Evolutionary conservation across 2,329 filamentous ascomycete genomes (phyloP).

Genomic region (Cylindrodendrum hubeiense): DNA sequence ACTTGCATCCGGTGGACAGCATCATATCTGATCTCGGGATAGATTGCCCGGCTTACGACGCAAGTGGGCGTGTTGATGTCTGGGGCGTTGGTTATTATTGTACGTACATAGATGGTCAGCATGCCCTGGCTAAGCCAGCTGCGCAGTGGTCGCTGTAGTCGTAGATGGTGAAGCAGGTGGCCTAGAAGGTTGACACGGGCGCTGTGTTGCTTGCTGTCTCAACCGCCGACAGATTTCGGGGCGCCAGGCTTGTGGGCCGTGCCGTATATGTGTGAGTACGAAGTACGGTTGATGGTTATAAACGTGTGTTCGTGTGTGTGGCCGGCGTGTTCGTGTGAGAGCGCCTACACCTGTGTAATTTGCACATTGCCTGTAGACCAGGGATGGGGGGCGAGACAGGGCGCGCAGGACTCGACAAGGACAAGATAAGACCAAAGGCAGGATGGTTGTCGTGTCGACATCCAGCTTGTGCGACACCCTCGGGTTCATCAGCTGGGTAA

Average conservation of each 20-base stretch:
- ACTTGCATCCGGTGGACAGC: background rate
- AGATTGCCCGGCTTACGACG: background rate
- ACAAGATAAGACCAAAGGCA: conserved; percentile 15
- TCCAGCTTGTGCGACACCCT: conserved; percentile 16
- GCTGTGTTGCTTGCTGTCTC: conserved; percentile 5
- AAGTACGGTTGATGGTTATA: background rate
- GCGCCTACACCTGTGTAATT: conserved; percentile 4
- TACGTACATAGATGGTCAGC: background rate
- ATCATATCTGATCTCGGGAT: background rate
- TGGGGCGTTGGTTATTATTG: background rate
- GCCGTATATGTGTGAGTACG: background rate
- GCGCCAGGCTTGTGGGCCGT: background rate
- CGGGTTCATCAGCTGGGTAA: conserved; percentile 15
- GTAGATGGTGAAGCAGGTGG: background rate
- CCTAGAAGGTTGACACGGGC: background rate
- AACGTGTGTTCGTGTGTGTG: background rate
- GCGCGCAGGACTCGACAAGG: conserved; percentile 7
- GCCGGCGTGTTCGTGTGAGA: conserved; percentile 3
- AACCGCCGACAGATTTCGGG: conserved; percentile 13
- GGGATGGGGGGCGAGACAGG: conserved; percentile 4
- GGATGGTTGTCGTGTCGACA: background rate
- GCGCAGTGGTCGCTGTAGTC: background rate
- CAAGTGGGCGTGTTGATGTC: background rate
- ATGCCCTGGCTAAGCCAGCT: background rate
- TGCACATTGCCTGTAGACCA: conserved; percentile 3